A percentile compares a stretch with the other conserved stretches of the same genome.
Evolutionary conservation across 169 alveolate species (phyloP).

Genomic region (Cryptosporidium parvum): DNA sequence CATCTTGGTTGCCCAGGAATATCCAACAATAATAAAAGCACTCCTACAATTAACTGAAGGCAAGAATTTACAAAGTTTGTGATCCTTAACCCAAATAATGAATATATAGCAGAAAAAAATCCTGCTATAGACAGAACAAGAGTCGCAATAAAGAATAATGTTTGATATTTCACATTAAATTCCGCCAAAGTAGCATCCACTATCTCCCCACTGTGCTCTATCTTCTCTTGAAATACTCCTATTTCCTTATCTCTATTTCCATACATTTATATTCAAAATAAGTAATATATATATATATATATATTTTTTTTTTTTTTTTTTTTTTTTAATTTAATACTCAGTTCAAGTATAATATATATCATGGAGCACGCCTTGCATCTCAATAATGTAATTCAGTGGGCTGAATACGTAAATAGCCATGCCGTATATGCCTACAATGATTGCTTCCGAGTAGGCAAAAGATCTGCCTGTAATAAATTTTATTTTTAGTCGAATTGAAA

Average conservation of each 20-base stretch:
- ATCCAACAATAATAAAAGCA: slow-evolving; percentile 87
- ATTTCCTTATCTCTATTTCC: neutral
- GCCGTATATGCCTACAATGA: slow-evolving; percentile 42
- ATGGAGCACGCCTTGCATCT: neutral
- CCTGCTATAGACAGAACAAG: slow-evolving; percentile 85
- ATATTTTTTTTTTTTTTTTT: no score
- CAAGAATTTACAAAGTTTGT: slow-evolving; percentile 82
- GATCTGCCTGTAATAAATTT: neutral
- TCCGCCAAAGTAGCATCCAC: slow-evolving; percentile 89
- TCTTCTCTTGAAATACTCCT: slow-evolving; percentile 78
- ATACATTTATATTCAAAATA: neutral
- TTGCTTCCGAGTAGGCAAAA: neutral
- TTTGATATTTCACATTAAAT: slow-evolving; percentile 88
- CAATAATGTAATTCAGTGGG: slow-evolving; percentile 19
- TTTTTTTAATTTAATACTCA: neutral
- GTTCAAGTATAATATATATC: neutral
- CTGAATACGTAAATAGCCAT: slow-evolving; percentile 37
- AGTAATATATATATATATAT: neutral
- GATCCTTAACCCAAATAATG: slow-evolving; percentile 80
- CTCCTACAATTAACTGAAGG: slow-evolving; percentile 83
- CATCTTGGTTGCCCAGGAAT: slow-evolving; percentile 93
- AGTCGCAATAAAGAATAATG: slow-evolving; percentile 88
- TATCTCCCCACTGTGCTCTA: slow-evolving; percentile 90
- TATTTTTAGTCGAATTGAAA: no score
- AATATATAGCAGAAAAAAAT: slow-evolving; percentile 81